Percentiles rank a stretch among this genome's conserved stretches.
phyloP scores from a whole-genome alignment of 208 protist species.

The Zelonia costaricensis region DNA sequence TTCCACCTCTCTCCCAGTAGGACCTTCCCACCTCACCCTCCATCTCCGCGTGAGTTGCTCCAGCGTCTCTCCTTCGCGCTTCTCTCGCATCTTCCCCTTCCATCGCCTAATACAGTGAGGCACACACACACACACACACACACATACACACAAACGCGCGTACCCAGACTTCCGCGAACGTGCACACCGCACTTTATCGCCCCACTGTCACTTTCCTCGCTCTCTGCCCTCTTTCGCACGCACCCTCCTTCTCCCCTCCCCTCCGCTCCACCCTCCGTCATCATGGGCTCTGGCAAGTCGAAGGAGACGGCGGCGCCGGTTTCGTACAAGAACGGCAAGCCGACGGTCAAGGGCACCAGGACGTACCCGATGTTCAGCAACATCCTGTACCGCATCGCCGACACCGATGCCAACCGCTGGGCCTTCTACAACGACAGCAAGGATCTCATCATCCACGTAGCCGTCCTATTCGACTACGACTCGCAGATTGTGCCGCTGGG shows the following conservation, averaged over 20 bases:
- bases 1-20: too few species aligned
- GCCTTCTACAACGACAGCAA: slow-evolving; percentile 84
- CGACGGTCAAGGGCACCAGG: slow-evolving; percentile 42
- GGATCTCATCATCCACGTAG: slow-evolving; percentile 73
- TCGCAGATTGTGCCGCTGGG: slow-evolving; percentile 74
- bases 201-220: background rate
- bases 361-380: slow-evolving; percentile 79
- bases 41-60: too few species aligned
- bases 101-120: background rate
- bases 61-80: background rate
- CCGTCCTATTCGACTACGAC: slow-evolving; percentile 86
- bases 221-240: background rate
- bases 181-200: too few species aligned
- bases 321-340: slow-evolving; percentile 62
- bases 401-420: slow-evolving; percentile 54
- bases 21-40: too few species aligned
- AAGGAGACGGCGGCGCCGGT: slow-evolving; percentile 17
- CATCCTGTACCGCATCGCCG: slow-evolving; percentile 65
- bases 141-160: background rate
- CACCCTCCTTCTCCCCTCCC: too few species aligned
- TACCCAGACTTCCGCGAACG: background rate
- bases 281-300: slow-evolving; percentile 42
- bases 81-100: background rate
- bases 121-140: background rate
- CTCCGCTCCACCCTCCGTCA: background rate